These are phyloP conservation scores for Colletotrichum sp. DNA, from an alignment of 2,329 filamentous ascomycete genomes.

Conservation along the genomic window DNA sequence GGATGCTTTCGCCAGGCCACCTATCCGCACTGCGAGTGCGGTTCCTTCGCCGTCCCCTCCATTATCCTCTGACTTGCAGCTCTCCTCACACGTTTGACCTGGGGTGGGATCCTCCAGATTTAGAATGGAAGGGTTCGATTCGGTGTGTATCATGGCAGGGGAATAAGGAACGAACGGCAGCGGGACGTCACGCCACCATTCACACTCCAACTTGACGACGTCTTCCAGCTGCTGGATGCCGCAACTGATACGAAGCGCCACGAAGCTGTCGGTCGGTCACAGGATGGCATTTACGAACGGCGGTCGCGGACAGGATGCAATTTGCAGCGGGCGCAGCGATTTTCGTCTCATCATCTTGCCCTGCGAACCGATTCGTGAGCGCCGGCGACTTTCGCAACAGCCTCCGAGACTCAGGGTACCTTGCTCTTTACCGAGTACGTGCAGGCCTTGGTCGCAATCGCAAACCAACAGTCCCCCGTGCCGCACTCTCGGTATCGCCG, in stretches of 20 bases:
- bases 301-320: background rate
- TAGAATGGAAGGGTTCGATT: background rate
- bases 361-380: background rate
- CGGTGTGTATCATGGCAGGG: background rate
- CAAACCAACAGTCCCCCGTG: background rate
- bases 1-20: background rate
- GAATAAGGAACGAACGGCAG: background rate
- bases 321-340: background rate
- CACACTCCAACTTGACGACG: background rate
- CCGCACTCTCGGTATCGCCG: conserved; percentile 8
- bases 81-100: background rate
- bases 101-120: background rate
- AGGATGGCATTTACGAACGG: background rate
- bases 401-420: background rate
- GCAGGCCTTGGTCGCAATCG: background rate
- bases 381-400: background rate
- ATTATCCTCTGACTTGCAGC: background rate
- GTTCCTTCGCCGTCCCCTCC: background rate
- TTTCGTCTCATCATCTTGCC: background rate
- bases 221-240: background rate
- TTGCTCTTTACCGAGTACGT: background rate
- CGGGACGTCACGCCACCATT: background rate
- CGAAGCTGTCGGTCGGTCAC: background rate
- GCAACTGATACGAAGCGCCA: background rate
- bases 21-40: background rate